Evolutionary conservation across 768 basidiomycete genomes (phyloP).

Genomic region (Phylloporus sp.): DNA sequence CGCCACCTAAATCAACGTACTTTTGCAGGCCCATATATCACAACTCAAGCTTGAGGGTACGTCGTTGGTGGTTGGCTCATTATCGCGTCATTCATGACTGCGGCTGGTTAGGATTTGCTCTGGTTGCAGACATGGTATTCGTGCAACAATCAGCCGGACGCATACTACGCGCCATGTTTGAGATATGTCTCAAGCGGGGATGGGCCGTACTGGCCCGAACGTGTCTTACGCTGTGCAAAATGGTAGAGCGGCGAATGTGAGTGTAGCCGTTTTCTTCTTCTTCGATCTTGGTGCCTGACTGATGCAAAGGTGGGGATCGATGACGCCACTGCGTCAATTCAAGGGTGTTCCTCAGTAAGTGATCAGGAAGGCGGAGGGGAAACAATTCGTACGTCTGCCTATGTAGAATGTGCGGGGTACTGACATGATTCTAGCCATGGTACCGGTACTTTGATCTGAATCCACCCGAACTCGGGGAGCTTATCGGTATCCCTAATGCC

Average conservation of each 20-base stretch:
- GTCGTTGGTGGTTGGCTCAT: conserved; percentile 1
- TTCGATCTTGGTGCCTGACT: background rate
- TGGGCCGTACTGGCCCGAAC: conserved; percentile 94
- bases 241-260: conserved; percentile 84
- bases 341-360: conserved; percentile 84
- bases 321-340: conserved; percentile 97
- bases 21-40: conserved; percentile 92
- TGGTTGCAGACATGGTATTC: conserved; percentile 92
- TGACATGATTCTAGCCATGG: conserved; percentile 60
- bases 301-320: conserved; percentile 81
- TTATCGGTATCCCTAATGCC: conserved; percentile 90
- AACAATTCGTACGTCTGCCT: conserved; percentile 76
- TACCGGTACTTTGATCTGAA: conserved; percentile 93
- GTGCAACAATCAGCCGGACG: conserved; percentile 96
- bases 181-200: conserved; percentile 96
- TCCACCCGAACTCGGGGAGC: conserved; percentile 90
- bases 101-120: conserved; percentile 56
- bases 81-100: background rate
- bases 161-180: conserved; percentile 94
- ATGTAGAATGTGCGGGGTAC: background rate
- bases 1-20: conserved; percentile 94
- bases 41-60: conserved; percentile 83
- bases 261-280: conserved; percentile 17
- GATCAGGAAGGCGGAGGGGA: conserved; percentile 87
- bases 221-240: conserved; percentile 91